Evolutionary conservation across 139 green algal species (phyloP).

Genomic region (Closterium sp.): DNA sequence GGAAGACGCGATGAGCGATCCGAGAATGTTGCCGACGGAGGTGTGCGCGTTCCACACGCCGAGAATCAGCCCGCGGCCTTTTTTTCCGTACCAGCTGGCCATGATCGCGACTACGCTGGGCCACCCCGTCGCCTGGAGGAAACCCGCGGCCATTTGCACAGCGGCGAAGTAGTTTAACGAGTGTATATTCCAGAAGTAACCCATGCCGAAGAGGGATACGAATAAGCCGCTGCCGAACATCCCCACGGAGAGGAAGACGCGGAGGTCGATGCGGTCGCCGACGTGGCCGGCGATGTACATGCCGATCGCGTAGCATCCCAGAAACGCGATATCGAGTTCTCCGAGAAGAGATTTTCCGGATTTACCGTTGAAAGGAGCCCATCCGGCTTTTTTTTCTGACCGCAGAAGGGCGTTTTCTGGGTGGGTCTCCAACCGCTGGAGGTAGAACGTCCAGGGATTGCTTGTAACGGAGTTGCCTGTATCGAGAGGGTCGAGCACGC

Average conservation of each 20-base stretch:
- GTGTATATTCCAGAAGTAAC: slow-evolving; percentile 85
- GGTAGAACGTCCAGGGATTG: not conserved
- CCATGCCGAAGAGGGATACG: slow-evolving; percentile 78
- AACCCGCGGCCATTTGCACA: slow-evolving; percentile 70
- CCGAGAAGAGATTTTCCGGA: slow-evolving; percentile 78
- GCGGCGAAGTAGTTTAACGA: slow-evolving; percentile 75
- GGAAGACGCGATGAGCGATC: slow-evolving; percentile 75
- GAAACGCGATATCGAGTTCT: slow-evolving; percentile 84
- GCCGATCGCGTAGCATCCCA: slow-evolving; percentile 82
- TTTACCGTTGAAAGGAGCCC: slow-evolving; percentile 81
- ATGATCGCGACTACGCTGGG: slow-evolving; percentile 88
- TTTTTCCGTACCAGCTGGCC: slow-evolving; percentile 94
- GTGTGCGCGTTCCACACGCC: slow-evolving; percentile 97
- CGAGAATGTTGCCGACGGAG: slow-evolving; percentile 89
- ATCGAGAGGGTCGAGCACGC: slow-evolving; percentile 62
- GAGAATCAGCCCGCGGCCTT: slow-evolving; percentile 89
- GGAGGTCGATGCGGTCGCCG: slow-evolving; percentile 80
- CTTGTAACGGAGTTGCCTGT: slow-evolving; percentile 51
- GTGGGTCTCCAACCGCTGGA: not conserved
- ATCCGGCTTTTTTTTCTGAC: slow-evolving; percentile 57
- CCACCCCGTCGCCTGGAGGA: slow-evolving; percentile 92
- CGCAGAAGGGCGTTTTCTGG: not conserved
- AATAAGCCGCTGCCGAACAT: slow-evolving; percentile 83
- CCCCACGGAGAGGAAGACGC: slow-evolving; percentile 80
- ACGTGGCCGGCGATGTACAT: slow-evolving; percentile 93